These are phyloP conservation scores for Closterium sp. DNA, from an alignment of 139 green algal genomes.

Conservation along the genomic window DNA sequence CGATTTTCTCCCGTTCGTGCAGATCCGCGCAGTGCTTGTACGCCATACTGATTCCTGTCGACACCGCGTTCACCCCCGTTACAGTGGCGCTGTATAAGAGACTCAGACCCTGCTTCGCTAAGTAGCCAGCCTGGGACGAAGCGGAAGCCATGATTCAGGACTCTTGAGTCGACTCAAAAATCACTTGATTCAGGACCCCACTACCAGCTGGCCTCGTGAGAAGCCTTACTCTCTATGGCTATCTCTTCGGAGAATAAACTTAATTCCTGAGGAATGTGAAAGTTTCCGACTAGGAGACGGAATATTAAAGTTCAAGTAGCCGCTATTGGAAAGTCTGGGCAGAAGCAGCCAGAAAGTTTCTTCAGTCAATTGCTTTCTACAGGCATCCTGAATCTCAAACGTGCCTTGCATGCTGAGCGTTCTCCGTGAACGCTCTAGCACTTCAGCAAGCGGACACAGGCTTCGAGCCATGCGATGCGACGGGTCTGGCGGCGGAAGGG, in stretches of 20 bases:
- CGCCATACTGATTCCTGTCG: neutral
- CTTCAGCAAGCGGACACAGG: neutral
- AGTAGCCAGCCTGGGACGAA: neutral
- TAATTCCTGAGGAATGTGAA: neutral
- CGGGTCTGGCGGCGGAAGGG: neutral
- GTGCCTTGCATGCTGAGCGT: neutral
- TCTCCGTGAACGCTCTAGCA: neutral
- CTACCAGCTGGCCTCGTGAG: neutral
- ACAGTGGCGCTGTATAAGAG: slow-evolving; percentile 1
- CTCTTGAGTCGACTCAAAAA: neutral
- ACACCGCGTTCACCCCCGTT: neutral
- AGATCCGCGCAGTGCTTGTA: neutral
- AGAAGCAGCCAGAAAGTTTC: neutral
- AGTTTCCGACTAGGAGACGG: no score
- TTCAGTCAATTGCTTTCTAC: neutral
- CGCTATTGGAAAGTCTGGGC: neutral
- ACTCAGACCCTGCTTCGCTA: slow-evolving; percentile 6
- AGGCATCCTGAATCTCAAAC: neutral
- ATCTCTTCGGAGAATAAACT: no score
- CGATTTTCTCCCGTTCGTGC: neutral
- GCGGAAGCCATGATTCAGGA: neutral
- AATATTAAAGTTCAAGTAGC: neutral
- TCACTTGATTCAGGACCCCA: no score
- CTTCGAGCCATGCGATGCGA: neutral
- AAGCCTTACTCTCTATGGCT: neutral